Conservation (phyloP, 345 rosid genomes). For the Brassica incana region DNA sequence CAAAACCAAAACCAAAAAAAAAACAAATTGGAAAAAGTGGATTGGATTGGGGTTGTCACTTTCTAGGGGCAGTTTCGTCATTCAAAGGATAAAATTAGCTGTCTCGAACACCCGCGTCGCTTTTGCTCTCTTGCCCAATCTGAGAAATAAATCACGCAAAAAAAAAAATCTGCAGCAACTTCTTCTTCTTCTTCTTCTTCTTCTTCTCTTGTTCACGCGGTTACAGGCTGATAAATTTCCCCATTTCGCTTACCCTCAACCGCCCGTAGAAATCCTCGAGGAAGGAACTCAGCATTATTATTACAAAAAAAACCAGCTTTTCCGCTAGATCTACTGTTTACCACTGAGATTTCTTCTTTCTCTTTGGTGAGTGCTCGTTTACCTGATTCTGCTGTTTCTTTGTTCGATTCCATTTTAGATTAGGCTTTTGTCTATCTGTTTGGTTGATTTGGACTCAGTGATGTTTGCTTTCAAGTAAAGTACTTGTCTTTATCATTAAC, state of each 20-base stretch:
- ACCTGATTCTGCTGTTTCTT: background rate
- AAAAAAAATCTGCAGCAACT: constrained; percentile 24
- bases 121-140: constrained; percentile 19
- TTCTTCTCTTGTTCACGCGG: background rate
- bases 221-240: constrained; percentile 5
- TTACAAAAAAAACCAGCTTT: background rate
- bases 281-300: constrained; percentile 9
- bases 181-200: constrained; percentile 14
- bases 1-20: background rate
- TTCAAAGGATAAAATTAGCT: constrained; percentile 5
- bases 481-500: too few species aligned
- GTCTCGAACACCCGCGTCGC: constrained; percentile 38
- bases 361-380: constrained; percentile 14
- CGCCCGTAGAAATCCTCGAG: constrained; percentile 7
- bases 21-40: too few species aligned
- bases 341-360: constrained; percentile 10
- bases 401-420: background rate
- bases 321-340: constrained; percentile 37
- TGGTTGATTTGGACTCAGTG: background rate
- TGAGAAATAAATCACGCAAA: constrained; percentile 23
- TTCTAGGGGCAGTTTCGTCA: constrained; percentile 15
- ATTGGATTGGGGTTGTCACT: background rate
- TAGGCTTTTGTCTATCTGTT: background rate
- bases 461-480: too few species aligned
- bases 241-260: background rate